These are phyloP conservation scores for Ruellia speciosa DNA, from an alignment of 305 asterid species.

Conservation along the genomic window DNA sequence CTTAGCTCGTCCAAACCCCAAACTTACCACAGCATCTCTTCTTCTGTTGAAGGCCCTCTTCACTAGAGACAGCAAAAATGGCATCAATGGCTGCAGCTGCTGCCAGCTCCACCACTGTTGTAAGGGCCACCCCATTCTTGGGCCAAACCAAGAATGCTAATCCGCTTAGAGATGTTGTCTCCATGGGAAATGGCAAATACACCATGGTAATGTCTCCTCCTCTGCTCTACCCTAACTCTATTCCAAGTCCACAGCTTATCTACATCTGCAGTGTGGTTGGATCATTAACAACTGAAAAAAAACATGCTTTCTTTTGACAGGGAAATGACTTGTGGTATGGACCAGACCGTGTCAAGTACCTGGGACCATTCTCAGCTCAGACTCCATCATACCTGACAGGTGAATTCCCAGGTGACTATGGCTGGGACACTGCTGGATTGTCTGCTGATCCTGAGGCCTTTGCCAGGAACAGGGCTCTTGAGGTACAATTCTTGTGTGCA, in stretches of 20 bases:
- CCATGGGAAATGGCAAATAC: slow-evolving; percentile 48
- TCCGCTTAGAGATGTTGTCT: slow-evolving; percentile 56
- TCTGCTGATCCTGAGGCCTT: slow-evolving; percentile 88
- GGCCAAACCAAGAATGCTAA: slow-evolving; percentile 56
- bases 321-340: slow-evolving; percentile 68
- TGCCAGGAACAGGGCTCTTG: slow-evolving; percentile 72
- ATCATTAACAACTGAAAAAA: too few relatives aligned
- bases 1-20: too few relatives aligned
- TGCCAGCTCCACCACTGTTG: slow-evolving; percentile 47
- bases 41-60: too few relatives aligned
- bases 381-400: slow-evolving; percentile 77
- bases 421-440: slow-evolving; percentile 84
- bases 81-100: slow-evolving; percentile 52
- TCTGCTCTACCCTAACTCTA: too few relatives aligned
- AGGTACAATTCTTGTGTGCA: not conserved
- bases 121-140: slow-evolving; percentile 71
- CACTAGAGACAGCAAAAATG: too few relatives aligned
- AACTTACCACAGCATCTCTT: too few relatives aligned
- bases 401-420: slow-evolving; percentile 82
- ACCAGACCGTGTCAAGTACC: slow-evolving; percentile 69
- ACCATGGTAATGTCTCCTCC: slow-evolving; percentile 53
- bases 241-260: not conserved
- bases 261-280: not conserved
- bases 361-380: slow-evolving; percentile 88
- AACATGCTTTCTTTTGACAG: slow-evolving; percentile 15